Conservation (phyloP, 1,284 basidiomycete genomes). For the Erythrobasidium hasegawianum region DNA sequence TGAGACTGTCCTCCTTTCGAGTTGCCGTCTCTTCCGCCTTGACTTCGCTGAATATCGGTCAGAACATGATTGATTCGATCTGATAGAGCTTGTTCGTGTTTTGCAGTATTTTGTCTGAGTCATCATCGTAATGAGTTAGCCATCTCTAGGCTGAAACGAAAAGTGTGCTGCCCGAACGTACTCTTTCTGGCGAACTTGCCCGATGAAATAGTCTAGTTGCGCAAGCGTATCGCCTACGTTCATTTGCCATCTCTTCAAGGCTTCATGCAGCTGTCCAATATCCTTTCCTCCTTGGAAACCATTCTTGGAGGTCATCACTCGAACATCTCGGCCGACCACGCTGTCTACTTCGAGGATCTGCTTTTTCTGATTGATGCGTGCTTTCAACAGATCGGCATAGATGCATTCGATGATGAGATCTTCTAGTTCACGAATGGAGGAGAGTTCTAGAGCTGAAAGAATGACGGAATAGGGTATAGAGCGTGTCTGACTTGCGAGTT, state of each 20-base stretch:
- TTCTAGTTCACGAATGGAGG: constrained; percentile 76
- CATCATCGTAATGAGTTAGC: too few species aligned
- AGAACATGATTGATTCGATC: neutral
- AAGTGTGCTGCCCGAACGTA: constrained; percentile 1
- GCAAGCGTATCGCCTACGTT: constrained; percentile 15
- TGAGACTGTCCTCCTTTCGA: too few species aligned
- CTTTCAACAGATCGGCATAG: constrained; percentile 80
- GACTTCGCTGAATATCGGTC: neutral
- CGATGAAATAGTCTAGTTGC: constrained; percentile 22
- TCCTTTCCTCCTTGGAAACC: constrained; percentile 4
- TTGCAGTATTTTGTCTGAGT: neutral
- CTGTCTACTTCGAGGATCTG: constrained; percentile 82
- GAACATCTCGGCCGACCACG: constrained; percentile 80
- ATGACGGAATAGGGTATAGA: constrained; percentile 58
- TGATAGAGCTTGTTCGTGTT: neutral
- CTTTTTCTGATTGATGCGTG: constrained; percentile 85
- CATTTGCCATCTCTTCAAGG: constrained; percentile 12
- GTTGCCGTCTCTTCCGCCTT: neutral
- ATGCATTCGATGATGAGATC: constrained; percentile 94
- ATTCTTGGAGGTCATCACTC: neutral
- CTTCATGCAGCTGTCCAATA: constrained; percentile 6
- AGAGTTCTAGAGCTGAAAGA: constrained; percentile 64
- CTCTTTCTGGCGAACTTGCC: constrained; percentile 21
- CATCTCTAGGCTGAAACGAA: too few species aligned
- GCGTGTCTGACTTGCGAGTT: constrained; percentile 66